Percentiles rank a stretch among this genome's conserved stretches.
Conservation (phyloP, 2,329 filamentous ascomycete genomes). For the Xylaria sp. region DNA sequence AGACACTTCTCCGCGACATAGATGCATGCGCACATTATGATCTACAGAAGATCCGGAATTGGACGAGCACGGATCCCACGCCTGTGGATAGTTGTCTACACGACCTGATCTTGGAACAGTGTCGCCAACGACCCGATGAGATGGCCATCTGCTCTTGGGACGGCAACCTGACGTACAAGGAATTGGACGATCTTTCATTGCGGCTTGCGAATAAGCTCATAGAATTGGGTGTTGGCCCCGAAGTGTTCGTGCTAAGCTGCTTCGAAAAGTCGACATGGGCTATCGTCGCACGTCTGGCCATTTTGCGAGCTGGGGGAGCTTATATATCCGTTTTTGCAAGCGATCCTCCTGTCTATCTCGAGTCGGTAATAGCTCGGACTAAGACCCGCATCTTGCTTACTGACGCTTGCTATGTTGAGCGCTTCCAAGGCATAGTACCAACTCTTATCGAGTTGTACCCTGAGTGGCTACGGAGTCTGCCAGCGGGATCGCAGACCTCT, state of each 20-base stretch:
- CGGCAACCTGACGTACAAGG: constrained; percentile 34
- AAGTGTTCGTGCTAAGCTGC: constrained; percentile 50
- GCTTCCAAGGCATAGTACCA: constrained; percentile 35
- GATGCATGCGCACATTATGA: constrained; percentile 31
- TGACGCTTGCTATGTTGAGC: constrained; percentile 18
- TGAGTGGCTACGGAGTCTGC: constrained; percentile 26
- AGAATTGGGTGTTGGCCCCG: constrained; percentile 49
- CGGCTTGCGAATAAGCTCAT: constrained; percentile 48
- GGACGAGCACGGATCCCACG: constrained; percentile 33
- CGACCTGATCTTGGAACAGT: constrained; percentile 36
- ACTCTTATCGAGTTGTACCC: constrained; percentile 27
- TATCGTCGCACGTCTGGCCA: constrained; percentile 51
- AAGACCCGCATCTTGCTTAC: constrained; percentile 35
- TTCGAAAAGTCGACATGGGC: constrained; percentile 53
- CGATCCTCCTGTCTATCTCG: constrained; percentile 48
- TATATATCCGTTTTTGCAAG: constrained; percentile 55
- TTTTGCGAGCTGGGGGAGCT: constrained; percentile 51
- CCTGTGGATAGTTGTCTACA: constrained; percentile 33
- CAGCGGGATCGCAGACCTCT: not conserved
- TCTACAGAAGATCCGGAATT: constrained; percentile 29
- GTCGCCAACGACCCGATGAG: constrained; percentile 22
- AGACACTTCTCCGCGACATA: constrained; percentile 31
- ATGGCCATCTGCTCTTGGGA: constrained; percentile 35
- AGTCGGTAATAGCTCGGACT: constrained; percentile 37
- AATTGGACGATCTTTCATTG: constrained; percentile 35